Base-by-base conservation (phyloP, 2,329 filamentous ascomycete species). In the Passalora sequoiae region DNA sequence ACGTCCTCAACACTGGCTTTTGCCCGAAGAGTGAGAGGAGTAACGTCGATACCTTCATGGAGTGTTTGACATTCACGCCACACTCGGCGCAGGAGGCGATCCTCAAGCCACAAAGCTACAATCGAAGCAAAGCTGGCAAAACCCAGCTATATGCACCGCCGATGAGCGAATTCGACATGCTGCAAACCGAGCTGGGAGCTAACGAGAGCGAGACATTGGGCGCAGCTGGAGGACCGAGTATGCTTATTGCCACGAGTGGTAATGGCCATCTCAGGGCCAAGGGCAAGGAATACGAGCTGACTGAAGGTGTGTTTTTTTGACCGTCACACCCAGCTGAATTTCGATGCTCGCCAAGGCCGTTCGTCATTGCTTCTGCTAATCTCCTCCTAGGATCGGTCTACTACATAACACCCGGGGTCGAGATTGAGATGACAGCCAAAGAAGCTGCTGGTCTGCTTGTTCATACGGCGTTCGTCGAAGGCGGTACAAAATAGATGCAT, bases 1-100 rank as follows among this genome's bases (percentile, higher is more conserved):
- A 87, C 45, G 83, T 89, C n/a, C 70, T 89, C 38, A 86, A 85
- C 62, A 79, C 77, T 0, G 84, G 84, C 0, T 86, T 89, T 69
- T 88, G 83, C 53, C 83, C 84, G 0, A 70, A 71, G 1, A 75
- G 78, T 0, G 78, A 85, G 35, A 72, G 82, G 9, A 75, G 85
- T 57, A 78, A 71, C 31, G 69, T 81, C 17, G 80, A 85, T 13
- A 60, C 81, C 20, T 88, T 89, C 63, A 71, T 70, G 16, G 68
- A 75, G 3, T 73, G 76, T 1, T 60, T 89, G 13, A 83, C 76
- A 0, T 88, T 86, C 66, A 69, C 70, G 25, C 76, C 80, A 0
- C 79, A 86, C 47, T 70, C 70, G 15, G 65, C 69, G 3, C 66
- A 76, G 2, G 76, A 84, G 42, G 74, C 78, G 2, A 65, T 76